Percentiles rank a stretch among this genome's conserved stretches.
phyloP scores from a whole-genome alignment of 208 protist genomes.

The Spongospora subterranea region DNA sequence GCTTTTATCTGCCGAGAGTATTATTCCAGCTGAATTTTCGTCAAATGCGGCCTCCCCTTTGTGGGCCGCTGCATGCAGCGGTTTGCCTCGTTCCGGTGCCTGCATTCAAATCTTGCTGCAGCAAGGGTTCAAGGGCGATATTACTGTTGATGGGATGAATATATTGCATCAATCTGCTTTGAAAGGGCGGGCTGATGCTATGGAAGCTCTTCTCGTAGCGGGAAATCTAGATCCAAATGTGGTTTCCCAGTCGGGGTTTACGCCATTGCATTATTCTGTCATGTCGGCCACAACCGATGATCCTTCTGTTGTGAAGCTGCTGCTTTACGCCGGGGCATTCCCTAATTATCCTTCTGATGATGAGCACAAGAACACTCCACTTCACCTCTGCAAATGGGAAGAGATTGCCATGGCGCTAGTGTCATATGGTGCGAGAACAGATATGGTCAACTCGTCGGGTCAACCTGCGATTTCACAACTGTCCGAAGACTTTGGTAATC shows the following conservation, averaged over 20 bases:
- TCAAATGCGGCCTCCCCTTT: not conserved
- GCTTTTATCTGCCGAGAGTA: not conserved
- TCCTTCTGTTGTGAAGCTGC: not conserved
- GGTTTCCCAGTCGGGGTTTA: not conserved
- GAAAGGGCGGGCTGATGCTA: not conserved
- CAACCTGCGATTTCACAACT: conserved; percentile 8
- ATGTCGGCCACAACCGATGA: not conserved
- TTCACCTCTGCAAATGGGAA: conserved; percentile 40
- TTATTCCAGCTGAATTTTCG: not conserved
- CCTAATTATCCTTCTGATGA: not conserved
- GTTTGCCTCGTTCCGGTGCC: not conserved
- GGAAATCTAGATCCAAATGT: not conserved
- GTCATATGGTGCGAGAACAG: not conserved
- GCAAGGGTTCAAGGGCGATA: conserved; percentile 18
- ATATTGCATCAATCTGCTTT: not conserved
- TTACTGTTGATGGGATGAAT: not conserved
- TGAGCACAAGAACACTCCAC: conserved; percentile 4
- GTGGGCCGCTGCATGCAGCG: not conserved
- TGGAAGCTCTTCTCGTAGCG: conserved; percentile 1
- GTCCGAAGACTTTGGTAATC: not conserved
- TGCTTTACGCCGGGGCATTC: conserved; percentile 2
- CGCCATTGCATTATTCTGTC: not conserved
- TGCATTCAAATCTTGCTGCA: not conserved
- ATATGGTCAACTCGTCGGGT: not conserved
- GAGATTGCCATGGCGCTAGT: conserved; percentile 31